Base-by-base conservation (phyloP, 2,329 filamentous ascomycete species). In the Tolypocladium tundrense region DNA sequence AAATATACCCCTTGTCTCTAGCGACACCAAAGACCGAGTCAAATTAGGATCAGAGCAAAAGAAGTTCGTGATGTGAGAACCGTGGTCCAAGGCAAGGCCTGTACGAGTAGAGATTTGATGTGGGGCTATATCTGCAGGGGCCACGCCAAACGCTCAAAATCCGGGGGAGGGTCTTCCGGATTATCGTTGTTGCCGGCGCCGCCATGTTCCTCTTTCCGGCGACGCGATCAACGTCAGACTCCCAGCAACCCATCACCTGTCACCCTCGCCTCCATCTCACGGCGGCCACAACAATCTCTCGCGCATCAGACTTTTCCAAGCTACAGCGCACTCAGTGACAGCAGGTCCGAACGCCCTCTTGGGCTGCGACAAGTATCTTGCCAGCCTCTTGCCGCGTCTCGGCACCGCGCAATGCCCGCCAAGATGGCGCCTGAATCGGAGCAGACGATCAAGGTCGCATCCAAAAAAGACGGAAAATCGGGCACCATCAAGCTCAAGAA, bases 401-500 rank as follows among this genome's bases (percentile, higher is more conserved):
- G 27, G n/a, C 41, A n/a, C 54, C 13, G 6, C 14, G 40, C 21
- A 27, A 35, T 43, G n/a, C 51, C 2, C 40, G 37, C 52, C 43
- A 53, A 16, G 14, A 60, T 60, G 58, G 56, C 56, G 43, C 56
- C 59, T 11, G 56, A 59, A 41, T 45, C 83, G 51, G 82, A 85
- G 64, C 77, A 77, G 60, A 85, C 82, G 33, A 85, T 84, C 69
- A 86, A 85, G 69, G 83, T 85, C 63, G 79, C 82, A 57, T 80
- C 82, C 3, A 85, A 83, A 66, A 82, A 80, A 61, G 73, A 76
- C 57, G 62, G 67, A 55, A 79, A 79, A 63, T 77, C 76, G 51
- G 80, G 78, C 42, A 71, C 73, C 7, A 78, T 87, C 57, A 87
- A 86, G 65, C 68, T 90, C 27, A 89, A 85, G 72, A 87, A 83